Evolutionary conservation across 1,284 basidiomycete genomes (phyloP).

Genomic region (Heterobasidion annosum): DNA sequence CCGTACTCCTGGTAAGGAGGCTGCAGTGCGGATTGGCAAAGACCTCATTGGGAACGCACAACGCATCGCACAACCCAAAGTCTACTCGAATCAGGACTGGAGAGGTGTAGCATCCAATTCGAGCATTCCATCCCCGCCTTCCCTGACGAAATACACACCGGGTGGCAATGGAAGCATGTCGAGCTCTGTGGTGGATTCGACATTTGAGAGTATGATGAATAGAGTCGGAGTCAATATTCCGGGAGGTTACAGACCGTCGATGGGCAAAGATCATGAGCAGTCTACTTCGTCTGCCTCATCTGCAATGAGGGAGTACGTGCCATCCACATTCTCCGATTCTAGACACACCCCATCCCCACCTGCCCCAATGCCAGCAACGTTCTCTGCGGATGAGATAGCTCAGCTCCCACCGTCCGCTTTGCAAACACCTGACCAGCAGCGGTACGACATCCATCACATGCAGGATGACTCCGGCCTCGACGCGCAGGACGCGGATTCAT

Average conservation of each 20-base stretch:
- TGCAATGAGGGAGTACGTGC: too few species aligned
- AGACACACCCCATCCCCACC: background rate
- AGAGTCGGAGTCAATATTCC: conserved; percentile 31
- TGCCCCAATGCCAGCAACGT: conserved; percentile 1
- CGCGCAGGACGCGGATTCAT: conserved; percentile 9
- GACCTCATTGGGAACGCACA: conserved; percentile 49
- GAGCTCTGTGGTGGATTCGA: conserved; percentile 23
- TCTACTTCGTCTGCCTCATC: too few species aligned
- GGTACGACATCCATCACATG: conserved; percentile 16
- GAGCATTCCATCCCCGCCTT: conserved; percentile 26
- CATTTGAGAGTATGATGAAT: conserved; percentile 43
- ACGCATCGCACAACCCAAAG: background rate
- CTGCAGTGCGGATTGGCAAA: conserved; percentile 55
- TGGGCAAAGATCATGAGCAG: too few species aligned
- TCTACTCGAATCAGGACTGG: background rate
- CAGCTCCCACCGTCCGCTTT: background rate
- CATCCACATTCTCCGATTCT: too few species aligned
- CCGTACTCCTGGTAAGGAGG: conserved; percentile 51
- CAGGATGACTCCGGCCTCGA: conserved; percentile 9
- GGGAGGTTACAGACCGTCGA: too few species aligned
- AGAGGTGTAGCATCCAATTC: background rate
- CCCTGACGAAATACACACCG: conserved; percentile 45
- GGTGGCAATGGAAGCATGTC: background rate
- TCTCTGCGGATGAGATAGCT: conserved; percentile 1
- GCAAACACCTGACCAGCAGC: conserved; percentile 17